Conservation (phyloP, 257 asterid species). For the Pogostemon cablin region DNA sequence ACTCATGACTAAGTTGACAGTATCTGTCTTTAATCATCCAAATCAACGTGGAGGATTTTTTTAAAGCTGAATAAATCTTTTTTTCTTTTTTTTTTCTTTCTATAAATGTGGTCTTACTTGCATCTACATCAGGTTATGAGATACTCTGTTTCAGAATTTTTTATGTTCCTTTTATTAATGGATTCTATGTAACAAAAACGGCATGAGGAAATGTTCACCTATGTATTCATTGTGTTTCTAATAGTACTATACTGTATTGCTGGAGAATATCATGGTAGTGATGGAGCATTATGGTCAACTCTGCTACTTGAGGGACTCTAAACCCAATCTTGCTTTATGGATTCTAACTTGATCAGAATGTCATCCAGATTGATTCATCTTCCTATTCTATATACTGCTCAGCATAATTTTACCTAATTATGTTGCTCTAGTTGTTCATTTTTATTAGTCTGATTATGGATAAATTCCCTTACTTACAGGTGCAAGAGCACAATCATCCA, state of each 20-base stretch:
- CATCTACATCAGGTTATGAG: not conserved
- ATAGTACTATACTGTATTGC: not conserved
- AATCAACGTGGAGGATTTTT: not conserved
- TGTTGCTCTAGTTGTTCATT: slow-evolving; percentile 1
- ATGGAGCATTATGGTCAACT: not conserved
- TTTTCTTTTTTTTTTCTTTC: not conserved
- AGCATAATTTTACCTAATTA: not conserved
- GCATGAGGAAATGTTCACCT: not conserved
- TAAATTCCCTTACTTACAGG: slow-evolving; percentile 46
- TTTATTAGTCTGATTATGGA: not conserved
- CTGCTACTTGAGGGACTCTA: not conserved
- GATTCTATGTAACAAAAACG: not conserved
- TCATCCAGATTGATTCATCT: slow-evolving; percentile 8
- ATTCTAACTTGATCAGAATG: slow-evolving; percentile 4
- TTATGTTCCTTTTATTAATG: not conserved
- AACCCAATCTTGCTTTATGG: not conserved
- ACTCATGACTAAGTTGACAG: slow-evolving; percentile 5
- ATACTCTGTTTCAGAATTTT: not conserved
- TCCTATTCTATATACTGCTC: slow-evolving; percentile 1
- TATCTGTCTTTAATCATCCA: not conserved
- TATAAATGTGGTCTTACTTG: slow-evolving; percentile 1
- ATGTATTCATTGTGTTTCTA: slow-evolving; percentile 2
- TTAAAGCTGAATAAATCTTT: not conserved
- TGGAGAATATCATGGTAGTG: slow-evolving; percentile 6
- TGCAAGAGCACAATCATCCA: slow-evolving; percentile 98